These are phyloP conservation scores for Blastomyces gilchristii DNA, from an alignment of 2,329 filamentous ascomycete genomes.

Conservation along the genomic window DNA sequence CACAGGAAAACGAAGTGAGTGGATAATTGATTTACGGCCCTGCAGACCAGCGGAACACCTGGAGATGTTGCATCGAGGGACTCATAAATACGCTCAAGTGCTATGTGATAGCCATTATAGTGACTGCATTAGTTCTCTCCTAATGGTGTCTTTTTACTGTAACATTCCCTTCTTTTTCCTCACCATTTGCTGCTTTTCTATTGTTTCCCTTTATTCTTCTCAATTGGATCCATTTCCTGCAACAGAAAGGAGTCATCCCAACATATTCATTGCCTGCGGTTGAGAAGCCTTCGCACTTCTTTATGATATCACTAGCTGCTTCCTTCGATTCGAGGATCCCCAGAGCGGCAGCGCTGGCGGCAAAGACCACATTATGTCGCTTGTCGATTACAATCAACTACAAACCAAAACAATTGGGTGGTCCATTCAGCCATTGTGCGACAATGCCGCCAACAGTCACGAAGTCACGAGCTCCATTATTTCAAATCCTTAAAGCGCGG, in stretches of 20 bases:
- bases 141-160: neutral
- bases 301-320: neutral
- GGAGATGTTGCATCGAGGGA: neutral
- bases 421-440: neutral
- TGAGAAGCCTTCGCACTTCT: neutral
- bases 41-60: neutral
- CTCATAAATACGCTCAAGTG: neutral
- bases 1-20: neutral
- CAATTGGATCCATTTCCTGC: neutral
- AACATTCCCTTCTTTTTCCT: neutral
- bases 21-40: neutral
- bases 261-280: neutral
- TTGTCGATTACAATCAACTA: neutral
- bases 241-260: neutral
- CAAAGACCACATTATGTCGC: neutral
- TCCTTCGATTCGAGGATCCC: neutral
- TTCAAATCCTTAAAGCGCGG: neutral
- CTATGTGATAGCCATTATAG: neutral
- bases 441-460: neutral
- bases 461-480: neutral
- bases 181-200: neutral
- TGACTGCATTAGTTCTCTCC: neutral
- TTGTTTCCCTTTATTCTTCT: neutral
- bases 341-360: neutral
- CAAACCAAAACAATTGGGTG: neutral